Conservation (phyloP, 2,329 filamentous ascomycete genomes). For the Orbilia javanica region DNA sequence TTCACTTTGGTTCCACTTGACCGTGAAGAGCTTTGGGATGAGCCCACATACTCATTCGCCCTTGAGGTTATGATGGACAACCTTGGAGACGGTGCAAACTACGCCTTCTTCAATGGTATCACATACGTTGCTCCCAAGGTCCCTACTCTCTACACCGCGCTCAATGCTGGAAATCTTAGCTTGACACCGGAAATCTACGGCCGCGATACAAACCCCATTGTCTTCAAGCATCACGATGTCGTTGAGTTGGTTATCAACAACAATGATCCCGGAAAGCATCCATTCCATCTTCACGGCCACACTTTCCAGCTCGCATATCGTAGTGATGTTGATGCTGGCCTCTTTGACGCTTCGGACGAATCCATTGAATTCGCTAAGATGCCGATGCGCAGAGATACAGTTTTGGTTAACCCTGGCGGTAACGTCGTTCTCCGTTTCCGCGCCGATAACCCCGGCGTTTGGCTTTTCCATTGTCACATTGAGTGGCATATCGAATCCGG, state of each 20-base stretch:
- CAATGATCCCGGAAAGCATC: conserved; percentile 66
- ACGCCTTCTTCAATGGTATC: conserved; percentile 81
- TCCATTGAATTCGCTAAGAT: conserved; percentile 69
- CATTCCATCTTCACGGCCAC: conserved; percentile 71
- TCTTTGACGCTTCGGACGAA: conserved; percentile 68
- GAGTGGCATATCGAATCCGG: conserved; percentile 80
- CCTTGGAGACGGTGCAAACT: conserved; percentile 76
- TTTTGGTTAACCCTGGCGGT: conserved; percentile 75
- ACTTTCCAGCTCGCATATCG: conserved; percentile 77
- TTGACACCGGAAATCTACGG: conserved; percentile 75
- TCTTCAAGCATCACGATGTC: conserved; percentile 62
- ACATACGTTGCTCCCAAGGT: conserved; percentile 82
- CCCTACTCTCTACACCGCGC: conserved; percentile 81
- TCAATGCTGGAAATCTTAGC: conserved; percentile 72
- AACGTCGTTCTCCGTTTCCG: conserved; percentile 77
- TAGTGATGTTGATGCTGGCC: conserved; percentile 71
- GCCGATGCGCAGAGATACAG: conserved; percentile 77
- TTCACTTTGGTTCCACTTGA: conserved; percentile 78
- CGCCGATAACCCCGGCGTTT: conserved; percentile 75
- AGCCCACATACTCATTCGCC: conserved; percentile 74
- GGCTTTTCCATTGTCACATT: conserved; percentile 73
- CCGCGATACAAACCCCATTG: conserved; percentile 72
- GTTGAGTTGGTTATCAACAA: conserved; percentile 68
- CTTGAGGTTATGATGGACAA: conserved; percentile 77
- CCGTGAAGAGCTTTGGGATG: conserved; percentile 71